Percentiles rank a stretch among this genome's conserved stretches.
These are phyloP conservation scores for Pugionium dolabratum DNA, from an alignment of 345 rosid species.

Conservation along the genomic window DNA sequence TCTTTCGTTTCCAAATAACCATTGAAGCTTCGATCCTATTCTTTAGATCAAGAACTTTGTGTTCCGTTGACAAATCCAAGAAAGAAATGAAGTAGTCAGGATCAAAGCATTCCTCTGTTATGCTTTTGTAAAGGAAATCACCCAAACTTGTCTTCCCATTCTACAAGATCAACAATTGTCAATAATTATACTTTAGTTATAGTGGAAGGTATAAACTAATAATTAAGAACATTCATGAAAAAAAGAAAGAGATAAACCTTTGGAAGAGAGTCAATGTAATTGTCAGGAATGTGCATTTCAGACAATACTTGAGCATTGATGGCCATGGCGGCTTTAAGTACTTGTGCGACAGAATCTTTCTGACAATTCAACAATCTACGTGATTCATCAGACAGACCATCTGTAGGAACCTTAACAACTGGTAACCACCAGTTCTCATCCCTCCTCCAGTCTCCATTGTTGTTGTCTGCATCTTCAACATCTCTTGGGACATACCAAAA, in stretches of 20 bases:
- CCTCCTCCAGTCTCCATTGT: constrained; percentile 43
- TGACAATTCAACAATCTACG: constrained; percentile 65
- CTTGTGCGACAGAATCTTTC: constrained; percentile 86
- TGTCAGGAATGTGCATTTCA: constrained; percentile 86
- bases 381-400: constrained; percentile 64
- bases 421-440: constrained; percentile 96
- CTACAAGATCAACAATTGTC: constrained; percentile 36
- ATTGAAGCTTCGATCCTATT: constrained; percentile 93
- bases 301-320: constrained; percentile 80
- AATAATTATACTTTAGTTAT: no score
- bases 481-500: constrained; percentile 84
- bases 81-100: constrained; percentile 70
- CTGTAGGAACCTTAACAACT: constrained; percentile 61
- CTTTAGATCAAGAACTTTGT: constrained; percentile 82
- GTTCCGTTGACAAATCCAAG: constrained; percentile 78
- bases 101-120: constrained; percentile 78
- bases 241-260: constrained; percentile 50
- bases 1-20: constrained; percentile 87
- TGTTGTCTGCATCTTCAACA: constrained; percentile 50
- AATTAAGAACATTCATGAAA: neutral
- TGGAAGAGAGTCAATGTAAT: constrained; percentile 86
- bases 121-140: constrained; percentile 74
- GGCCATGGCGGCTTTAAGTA: constrained; percentile 86
- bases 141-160: constrained; percentile 91
- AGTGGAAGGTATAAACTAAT: neutral